Conservation (phyloP, 2,329 filamentous ascomycete genomes). For the Capronia americana region DNA sequence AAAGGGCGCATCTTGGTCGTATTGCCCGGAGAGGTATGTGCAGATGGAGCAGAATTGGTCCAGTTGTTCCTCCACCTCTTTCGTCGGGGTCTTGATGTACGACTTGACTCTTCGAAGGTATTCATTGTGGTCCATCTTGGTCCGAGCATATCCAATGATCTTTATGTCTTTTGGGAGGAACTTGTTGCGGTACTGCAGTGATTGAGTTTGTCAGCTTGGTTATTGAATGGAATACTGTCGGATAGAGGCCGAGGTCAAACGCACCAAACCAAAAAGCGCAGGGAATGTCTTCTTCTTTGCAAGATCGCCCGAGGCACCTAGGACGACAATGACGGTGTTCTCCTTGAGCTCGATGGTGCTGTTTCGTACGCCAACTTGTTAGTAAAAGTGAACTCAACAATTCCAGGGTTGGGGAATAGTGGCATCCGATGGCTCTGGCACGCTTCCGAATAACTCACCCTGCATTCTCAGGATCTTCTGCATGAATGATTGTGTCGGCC, state of each 20-base stretch:
- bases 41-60: slow-evolving; percentile 87
- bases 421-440: slow-evolving; percentile 21
- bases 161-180: slow-evolving; percentile 95
- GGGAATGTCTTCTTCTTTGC: slow-evolving; percentile 99
- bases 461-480: slow-evolving; percentile 57
- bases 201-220: slow-evolving; percentile 21
- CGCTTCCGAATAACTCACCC: slow-evolving; percentile 53
- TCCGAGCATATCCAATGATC: slow-evolving; percentile 98
- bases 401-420: slow-evolving; percentile 24
- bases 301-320: slow-evolving; percentile 95
- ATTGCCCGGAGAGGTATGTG: slow-evolving; percentile 95
- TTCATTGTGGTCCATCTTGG: slow-evolving; percentile 98
- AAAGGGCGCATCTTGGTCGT: slow-evolving; percentile 97
- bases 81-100: slow-evolving; percentile 98
- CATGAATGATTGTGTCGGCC: slow-evolving; percentile 59
- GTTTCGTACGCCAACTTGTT: slow-evolving; percentile 37
- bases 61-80: slow-evolving; percentile 94
- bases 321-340: slow-evolving; percentile 94
- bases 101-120: slow-evolving; percentile 93
- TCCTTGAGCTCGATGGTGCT: slow-evolving; percentile 96
- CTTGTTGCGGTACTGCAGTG: slow-evolving; percentile 87
- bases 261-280: slow-evolving; percentile 93
- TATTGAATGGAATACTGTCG: neutral
- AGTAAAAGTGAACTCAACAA: slow-evolving; percentile 15
- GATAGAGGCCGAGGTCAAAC: slow-evolving; percentile 50